A percentile compares a stretch with the other conserved stretches of the same genome.
phyloP scores from a whole-genome alignment of 345 rosid species.

The Tarenaya hassleriana region DNA sequence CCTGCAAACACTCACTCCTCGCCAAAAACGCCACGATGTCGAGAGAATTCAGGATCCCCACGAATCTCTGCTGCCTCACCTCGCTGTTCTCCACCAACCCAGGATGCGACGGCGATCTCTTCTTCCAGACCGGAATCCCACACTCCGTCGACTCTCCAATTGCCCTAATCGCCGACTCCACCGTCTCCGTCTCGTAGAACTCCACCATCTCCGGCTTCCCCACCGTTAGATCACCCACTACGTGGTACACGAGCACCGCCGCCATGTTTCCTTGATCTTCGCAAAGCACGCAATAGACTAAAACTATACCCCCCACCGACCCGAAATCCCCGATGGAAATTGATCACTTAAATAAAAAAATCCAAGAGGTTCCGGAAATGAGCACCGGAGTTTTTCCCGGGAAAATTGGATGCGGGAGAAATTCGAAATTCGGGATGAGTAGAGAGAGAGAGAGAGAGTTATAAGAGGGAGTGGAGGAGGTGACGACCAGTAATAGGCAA shows the following conservation, averaged over 20 bases:
- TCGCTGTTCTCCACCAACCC: constrained; percentile 58
- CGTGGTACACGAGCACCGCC: constrained; percentile 82
- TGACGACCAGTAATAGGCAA: constrained; percentile 55
- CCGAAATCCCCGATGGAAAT: background rate
- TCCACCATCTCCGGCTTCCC: constrained; percentile 97
- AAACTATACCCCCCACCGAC: background rate
- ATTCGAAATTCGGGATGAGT: no score
- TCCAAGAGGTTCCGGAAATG: no score
- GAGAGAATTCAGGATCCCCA: constrained; percentile 80
- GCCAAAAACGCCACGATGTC: constrained; percentile 79
- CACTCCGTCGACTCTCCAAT: constrained; percentile 88
- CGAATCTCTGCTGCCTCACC: constrained; percentile 72
- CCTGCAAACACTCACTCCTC: constrained; percentile 64
- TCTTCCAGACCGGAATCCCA: constrained; percentile 93
- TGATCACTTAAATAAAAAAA: no score
- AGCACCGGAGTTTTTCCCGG: no score
- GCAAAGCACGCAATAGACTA: background rate
- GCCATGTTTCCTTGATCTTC: constrained; percentile 38
- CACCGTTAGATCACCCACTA: constrained; percentile 96
- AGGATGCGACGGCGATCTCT: constrained; percentile 34
- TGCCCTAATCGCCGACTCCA: constrained; percentile 76
- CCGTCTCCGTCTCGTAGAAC: constrained; percentile 73
- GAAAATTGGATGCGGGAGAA: no score
- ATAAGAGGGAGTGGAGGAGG: constrained; percentile 80
- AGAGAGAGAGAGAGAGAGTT: constrained; percentile 27